A percentile compares a stretch with the other conserved stretches of the same genome.
phyloP scores from a whole-genome alignment of 495 filamentous ascomycete genomes.

The Rhypophila decipiens region DNA sequence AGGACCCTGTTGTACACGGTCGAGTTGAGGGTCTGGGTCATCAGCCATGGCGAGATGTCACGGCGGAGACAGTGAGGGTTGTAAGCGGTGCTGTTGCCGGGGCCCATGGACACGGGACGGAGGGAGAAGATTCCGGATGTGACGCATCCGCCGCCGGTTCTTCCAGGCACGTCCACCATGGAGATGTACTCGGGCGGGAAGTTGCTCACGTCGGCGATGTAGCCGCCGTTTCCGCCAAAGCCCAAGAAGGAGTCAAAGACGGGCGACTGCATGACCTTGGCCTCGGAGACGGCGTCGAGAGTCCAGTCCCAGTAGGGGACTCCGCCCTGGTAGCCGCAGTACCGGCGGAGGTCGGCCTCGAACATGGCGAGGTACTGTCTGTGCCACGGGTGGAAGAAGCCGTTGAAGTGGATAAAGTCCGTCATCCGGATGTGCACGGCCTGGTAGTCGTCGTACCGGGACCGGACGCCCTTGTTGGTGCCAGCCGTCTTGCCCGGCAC shows the following conservation, averaged over 20 bases:
- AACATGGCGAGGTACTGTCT: constrained; percentile 55
- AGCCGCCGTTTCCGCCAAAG: constrained; percentile 28
- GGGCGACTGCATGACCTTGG: constrained; percentile 1
- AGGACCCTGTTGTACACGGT: neutral
- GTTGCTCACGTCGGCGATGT: neutral
- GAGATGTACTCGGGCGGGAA: neutral
- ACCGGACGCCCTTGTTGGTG: constrained; percentile 34
- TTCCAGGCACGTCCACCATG: neutral
- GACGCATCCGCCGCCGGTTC: constrained; percentile 51
- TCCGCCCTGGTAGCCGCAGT: constrained; percentile 57
- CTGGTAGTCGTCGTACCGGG: constrained; percentile 48
- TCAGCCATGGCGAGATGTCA: constrained; percentile 7
- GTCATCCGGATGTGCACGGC: constrained; percentile 38
- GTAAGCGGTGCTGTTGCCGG: constrained; percentile 2
- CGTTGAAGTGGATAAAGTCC: constrained; percentile 28
- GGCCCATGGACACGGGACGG: constrained; percentile 3
- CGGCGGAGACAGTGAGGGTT: constrained; percentile 10
- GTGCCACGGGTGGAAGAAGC: constrained; percentile 55
- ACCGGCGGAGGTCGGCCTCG: constrained; percentile 56
- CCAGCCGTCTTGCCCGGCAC: constrained; percentile 19
- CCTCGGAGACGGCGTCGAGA: constrained; percentile 7
- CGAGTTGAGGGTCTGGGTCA: neutral
- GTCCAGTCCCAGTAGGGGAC: constrained; percentile 26
- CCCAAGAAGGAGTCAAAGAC: constrained; percentile 18
- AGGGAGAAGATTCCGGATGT: constrained; percentile 45